Evolutionary conservation across 768 basidiomycete genomes (phyloP), one percentile per base, ranked within the genome.

Genomic region (Xerocomellus intermedius): DNA sequence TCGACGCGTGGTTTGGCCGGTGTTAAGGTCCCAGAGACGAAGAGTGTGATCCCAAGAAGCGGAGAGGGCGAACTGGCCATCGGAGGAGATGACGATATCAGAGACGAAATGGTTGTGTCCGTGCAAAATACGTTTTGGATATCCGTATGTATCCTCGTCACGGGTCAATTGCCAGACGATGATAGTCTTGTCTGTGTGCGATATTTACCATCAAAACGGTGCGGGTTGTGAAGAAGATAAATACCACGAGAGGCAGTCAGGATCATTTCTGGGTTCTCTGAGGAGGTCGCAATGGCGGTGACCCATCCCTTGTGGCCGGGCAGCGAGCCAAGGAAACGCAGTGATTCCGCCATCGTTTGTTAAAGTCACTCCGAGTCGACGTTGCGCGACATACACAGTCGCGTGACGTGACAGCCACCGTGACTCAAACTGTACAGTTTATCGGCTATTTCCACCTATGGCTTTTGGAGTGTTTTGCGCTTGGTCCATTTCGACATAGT

Each of bases 21-120:
- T 98, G 85, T 98, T 98, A 58, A 99, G 84, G 77, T 99, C 97
- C 97, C 97, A 99, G 57, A 99, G 87, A 70, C 97, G 91, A 67
- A 99, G 90, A 37, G 97, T 98, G 81, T 98, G 96, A 79, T 99
- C 97, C 97, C 97, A 98, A 41, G 96, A 98, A 37, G 97, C 91
- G 60, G 97, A 98, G 58, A 99, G 89, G 43, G 97, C 96, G 75
- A 98, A 98, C 79, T 98, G 96, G 69, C 97, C 97, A 73, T 99
- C 97, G 57, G 96, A 97, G 56, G 96, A 98, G 74, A 98, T 95
- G 67, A 97, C 96, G 65, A 98, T 91, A 71, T 98, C 95, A 38
- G 94, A 98, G 56, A 98, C 95, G 73, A 98, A 98, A 82, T 97
- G 96, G 79, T 98, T 98, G 82, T 99, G 97, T 59, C 97, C 96